Base-by-base conservation (phyloP, 2,329 filamentous ascomycete species). In the Plectosphaerella cucumerina region DNA sequence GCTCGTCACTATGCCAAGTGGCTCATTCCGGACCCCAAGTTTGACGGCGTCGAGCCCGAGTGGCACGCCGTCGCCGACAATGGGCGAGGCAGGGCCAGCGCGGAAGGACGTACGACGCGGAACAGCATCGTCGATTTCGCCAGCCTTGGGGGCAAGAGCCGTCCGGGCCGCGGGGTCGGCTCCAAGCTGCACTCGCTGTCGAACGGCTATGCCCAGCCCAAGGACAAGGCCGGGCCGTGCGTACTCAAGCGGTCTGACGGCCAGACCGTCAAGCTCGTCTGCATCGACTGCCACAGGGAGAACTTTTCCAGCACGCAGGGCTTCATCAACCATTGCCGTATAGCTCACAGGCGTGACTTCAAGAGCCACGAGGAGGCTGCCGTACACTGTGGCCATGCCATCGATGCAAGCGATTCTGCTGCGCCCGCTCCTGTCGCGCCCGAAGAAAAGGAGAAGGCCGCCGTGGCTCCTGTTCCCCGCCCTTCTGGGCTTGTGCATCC, bases 321-420 rank as follows among this genome's bases (percentile, higher is more conserved):
- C n/a, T 97, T 97, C 71, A 94, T 99, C 73, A 99, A 99, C 65
- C 94, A 99, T 66, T 97, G 93, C 66, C 90, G 94, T 51, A 97
- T 99, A 61, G 91, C 92, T 22, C 94, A 99, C 71, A 89, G 87
- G 65, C 82, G 90, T 53, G 91, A 95, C 57, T 97, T 92, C 75
- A 93, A 96, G 71, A 97, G 90, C 60, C 94, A 99, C 63, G 93
- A 97, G 67, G 90, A 92, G 62, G 94, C 94, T 55, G 94, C 93
- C 33, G 80, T 92, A 50, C 87, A 89, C 53, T 95, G 90, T 60
- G 94, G 94, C 48, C 86, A 92, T 58, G 60, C 82, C 56, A 80
- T 87, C 56, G 84, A 87, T 49, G 68, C 68, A 23, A 76, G 76
- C 43, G 68, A 69, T 49, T 37, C 50, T 21, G 43, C 54, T 33